Evolutionary conservation across 306 rosid genomes (phyloP), one percentile per base, ranked within the genome.

Genomic region (cucumber (Cucumis sativus)): DNA sequence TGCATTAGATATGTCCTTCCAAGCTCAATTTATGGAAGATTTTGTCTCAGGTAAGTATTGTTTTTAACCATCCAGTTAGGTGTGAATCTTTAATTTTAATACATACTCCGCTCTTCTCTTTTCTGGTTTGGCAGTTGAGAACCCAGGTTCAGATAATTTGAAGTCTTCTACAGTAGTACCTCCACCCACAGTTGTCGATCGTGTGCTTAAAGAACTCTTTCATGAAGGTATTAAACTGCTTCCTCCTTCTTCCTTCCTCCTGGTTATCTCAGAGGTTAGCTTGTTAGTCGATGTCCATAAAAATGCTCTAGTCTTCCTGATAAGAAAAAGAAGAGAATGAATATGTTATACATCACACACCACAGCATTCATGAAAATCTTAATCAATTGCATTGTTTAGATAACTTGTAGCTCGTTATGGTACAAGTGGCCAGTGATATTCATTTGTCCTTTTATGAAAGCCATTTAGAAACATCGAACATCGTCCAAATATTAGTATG

Each of bases 11-110:
- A 87, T 84, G 90, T 92, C 99, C 76, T 95, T 95, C 58, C 85
- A 87, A 82, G 99, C 96, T 79, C 92, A 87, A 41, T 95, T 95
- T 86, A 78, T 95, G 80, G 97, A 95, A 88, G 97, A 95, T 88
- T 95, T 95, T 84, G 91, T 90, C 77, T 95, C 99, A 90, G 97
- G 99, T 92, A 82, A 8, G 83, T 80, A 82, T 79, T 81, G 52
- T 63, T 79, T 76, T 64, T 49, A 47, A 72, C 16, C 43, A 52
- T 51, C 45, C 61, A 51, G 41, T 70, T 51, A 51, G 2, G 51
- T 17, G 76, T 49, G 28, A 72, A 49, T 72, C 6, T 49, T 72
- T 72, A 7, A 69, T 64, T 25, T 15, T 70, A 43, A 51, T 47
- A 55, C 79, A 66, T 77, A 51, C 66, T 21, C 11, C 18, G 75